Conservation (phyloP, 305 asterid genomes). For the Ajuga reptans region DNA sequence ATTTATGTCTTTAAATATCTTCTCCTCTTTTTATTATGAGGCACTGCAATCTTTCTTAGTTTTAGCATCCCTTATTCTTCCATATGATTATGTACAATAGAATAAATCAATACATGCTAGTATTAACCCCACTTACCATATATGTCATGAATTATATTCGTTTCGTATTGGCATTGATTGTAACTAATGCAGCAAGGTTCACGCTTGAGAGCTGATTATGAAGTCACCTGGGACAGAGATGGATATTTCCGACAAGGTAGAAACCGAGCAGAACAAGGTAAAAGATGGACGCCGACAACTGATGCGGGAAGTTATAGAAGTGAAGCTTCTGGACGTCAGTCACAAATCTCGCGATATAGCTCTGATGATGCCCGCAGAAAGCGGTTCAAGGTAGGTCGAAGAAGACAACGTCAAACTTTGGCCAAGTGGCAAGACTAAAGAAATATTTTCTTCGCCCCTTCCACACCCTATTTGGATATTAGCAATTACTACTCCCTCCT, state of each 20-base stretch:
- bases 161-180: not conserved
- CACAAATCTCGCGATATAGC: slow-evolving; percentile 37
- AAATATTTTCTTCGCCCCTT: not conserved
- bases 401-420: not conserved
- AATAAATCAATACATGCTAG: not conserved
- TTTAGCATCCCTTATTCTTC: not conserved
- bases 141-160: slow-evolving; percentile 4
- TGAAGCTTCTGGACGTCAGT: slow-evolving; percentile 42
- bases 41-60: not conserved
- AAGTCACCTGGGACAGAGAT: slow-evolving; percentile 74
- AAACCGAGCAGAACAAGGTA: slow-evolving; percentile 47
- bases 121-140: not conserved
- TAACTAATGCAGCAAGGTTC: slow-evolving; percentile 72
- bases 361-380: slow-evolving; percentile 56
- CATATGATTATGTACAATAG: not conserved
- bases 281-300: slow-evolving; percentile 48
- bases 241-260: slow-evolving; percentile 52
- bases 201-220: slow-evolving; percentile 77
- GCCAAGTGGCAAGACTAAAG: slow-evolving; percentile 2
- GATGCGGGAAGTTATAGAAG: slow-evolving; percentile 36
- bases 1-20: not conserved
- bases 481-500: not conserved
- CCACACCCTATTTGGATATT: not conserved
- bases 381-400: slow-evolving; percentile 59
- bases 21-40: no score